phyloP scores from a whole-genome alignment of 176 grass and related monocot species.

The Chloris gayana region DNA sequence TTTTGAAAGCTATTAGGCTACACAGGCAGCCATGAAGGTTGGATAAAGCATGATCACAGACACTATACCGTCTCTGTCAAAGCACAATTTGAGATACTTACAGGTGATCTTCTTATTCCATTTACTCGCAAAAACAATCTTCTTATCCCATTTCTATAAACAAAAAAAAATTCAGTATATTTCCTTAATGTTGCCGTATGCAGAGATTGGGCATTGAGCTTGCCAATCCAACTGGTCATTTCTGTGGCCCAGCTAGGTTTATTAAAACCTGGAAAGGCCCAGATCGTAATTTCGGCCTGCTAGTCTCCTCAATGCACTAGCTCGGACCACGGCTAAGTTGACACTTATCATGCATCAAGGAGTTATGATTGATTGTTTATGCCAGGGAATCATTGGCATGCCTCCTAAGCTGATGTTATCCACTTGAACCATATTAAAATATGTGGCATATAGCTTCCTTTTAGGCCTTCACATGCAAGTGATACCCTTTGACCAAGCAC shows the following conservation, averaged over 20 bases:
- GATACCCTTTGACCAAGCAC: constrained; percentile 31
- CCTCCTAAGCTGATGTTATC: constrained; percentile 20
- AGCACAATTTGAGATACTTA: too few relatives aligned
- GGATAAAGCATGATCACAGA: too few relatives aligned
- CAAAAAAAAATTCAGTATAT: too few relatives aligned
- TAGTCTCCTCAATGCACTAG: neutral
- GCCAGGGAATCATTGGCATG: constrained; percentile 22
- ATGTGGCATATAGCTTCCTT: constrained; percentile 8
- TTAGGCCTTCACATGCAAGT: constrained; percentile 31
- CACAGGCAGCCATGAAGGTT: too few relatives aligned
- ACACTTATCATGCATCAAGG: neutral
- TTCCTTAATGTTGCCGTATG: too few relatives aligned
- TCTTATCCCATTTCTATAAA: too few relatives aligned
- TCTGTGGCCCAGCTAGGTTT: constrained; percentile 20
- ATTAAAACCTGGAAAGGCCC: constrained; percentile 2
- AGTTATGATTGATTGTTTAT: constrained; percentile 7
- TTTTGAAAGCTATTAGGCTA: too few relatives aligned
- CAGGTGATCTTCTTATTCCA: too few relatives aligned
- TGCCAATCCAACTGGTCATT: neutral
- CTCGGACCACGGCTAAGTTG: neutral
- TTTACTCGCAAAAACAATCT: too few relatives aligned
- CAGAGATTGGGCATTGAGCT: neutral
- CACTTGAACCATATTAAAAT: constrained; percentile 38
- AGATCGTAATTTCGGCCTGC: constrained; percentile 4
- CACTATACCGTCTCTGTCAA: too few relatives aligned